These are phyloP conservation scores for Salinomyces thailandicus DNA, from an alignment of 2,329 filamentous ascomycete species.

Conservation along the genomic window DNA sequence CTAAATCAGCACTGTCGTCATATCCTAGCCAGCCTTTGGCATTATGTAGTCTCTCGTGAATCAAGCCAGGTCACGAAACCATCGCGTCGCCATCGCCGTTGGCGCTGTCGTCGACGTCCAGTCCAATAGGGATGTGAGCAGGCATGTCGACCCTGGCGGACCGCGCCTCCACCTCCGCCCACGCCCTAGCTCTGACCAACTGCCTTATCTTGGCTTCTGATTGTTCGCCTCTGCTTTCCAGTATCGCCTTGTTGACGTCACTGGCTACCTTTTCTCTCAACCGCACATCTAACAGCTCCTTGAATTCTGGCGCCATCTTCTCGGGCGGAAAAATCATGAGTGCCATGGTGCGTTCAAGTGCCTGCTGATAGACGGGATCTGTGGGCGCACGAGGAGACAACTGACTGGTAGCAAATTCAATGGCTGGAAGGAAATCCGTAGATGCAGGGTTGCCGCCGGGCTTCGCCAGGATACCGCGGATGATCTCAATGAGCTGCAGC, in stretches of 20 bases:
- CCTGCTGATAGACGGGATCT: constrained; percentile 69
- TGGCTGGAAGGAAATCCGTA: constrained; percentile 69
- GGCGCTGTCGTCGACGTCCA: constrained; percentile 25
- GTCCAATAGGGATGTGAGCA: constrained; percentile 30
- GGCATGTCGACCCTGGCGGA: constrained; percentile 33
- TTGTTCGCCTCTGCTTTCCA: constrained; percentile 59
- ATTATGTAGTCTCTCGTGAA: too few species aligned
- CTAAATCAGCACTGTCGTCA: constrained; percentile 3
- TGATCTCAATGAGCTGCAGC: constrained; percentile 87
- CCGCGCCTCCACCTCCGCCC: constrained; percentile 61
- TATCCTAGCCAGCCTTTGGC: too few species aligned
- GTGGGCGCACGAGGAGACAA: constrained; percentile 78
- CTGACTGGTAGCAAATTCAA: constrained; percentile 79
- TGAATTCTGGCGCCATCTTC: constrained; percentile 63
- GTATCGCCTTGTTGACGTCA: constrained; percentile 78
- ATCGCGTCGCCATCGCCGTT: constrained; percentile 27
- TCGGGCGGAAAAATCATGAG: constrained; percentile 81
- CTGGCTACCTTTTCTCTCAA: constrained; percentile 76
- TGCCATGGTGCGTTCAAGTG: constrained; percentile 87
- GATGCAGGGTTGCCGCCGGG: constrained; percentile 41
- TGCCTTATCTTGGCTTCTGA: constrained; percentile 74
- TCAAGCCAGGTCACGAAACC: constrained; percentile 13
- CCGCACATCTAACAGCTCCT: constrained; percentile 65
- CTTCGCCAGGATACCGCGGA: constrained; percentile 51
- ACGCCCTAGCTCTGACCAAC: constrained; percentile 70